phyloP scores from a whole-genome alignment of 768 basidiomycete species.

The Coprinopsis marcescibilis region DNA sequence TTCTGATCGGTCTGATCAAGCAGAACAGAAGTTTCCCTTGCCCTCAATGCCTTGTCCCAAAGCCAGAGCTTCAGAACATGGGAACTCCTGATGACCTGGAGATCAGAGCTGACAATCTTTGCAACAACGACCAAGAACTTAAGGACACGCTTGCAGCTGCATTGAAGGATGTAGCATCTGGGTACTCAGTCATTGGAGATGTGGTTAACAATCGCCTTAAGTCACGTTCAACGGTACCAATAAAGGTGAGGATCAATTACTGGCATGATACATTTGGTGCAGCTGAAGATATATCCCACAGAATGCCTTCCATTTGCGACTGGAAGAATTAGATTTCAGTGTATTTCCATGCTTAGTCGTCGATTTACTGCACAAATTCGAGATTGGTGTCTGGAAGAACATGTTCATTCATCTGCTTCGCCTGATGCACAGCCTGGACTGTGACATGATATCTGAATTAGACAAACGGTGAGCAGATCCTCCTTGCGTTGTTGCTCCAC shows the following conservation, averaged over 20 bases:
- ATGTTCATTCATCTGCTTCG: slow-evolving; percentile 29
- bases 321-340: slow-evolving; percentile 16
- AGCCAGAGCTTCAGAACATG: slow-evolving; percentile 19
- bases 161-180: slow-evolving; percentile 9
- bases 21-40: slow-evolving; percentile 30
- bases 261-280: background rate
- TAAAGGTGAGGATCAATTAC: slow-evolving; percentile 7
- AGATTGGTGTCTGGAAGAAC: slow-evolving; percentile 32
- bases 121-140: slow-evolving; percentile 8
- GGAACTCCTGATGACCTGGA: slow-evolving; percentile 20
- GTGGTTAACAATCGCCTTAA: slow-evolving; percentile 6
- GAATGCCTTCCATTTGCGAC: slow-evolving; percentile 26
- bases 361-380: slow-evolving; percentile 34
- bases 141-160: slow-evolving; percentile 5
- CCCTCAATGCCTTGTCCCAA: slow-evolving; percentile 29
- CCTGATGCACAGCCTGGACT: slow-evolving; percentile 18
- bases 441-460: slow-evolving; percentile 15
- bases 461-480: slow-evolving; percentile 14
- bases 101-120: background rate
- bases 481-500: background rate
- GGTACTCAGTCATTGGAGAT: background rate
- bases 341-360: slow-evolving; percentile 22
- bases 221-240: slow-evolving; percentile 9
- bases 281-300: slow-evolving; percentile 6
- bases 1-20: slow-evolving; percentile 29